phyloP scores from a whole-genome alignment of 495 filamentous ascomycete genomes.

The Hypomontagnella submonticulosa region DNA sequence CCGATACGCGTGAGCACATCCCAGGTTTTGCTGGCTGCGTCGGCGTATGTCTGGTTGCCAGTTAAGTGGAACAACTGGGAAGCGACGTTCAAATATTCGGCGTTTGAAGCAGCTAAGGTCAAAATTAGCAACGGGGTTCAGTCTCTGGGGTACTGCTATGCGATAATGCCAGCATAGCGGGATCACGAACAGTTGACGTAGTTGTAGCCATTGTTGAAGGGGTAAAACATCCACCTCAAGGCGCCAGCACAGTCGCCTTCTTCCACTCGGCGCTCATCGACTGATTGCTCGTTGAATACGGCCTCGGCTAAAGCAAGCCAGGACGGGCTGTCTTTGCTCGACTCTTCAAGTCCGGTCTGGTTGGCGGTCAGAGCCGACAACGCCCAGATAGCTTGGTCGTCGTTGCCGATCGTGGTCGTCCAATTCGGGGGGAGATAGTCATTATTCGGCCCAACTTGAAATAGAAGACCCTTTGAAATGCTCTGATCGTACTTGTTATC shows the following conservation, averaged over 20 bases:
- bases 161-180: background rate
- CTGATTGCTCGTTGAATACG: conserved; percentile 72
- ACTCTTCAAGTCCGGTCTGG: conserved; percentile 70
- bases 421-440: conserved; percentile 76
- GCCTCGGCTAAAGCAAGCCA: conserved; percentile 77
- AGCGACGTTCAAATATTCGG: conserved; percentile 76
- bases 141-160: background rate
- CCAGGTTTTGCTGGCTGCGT: conserved; percentile 72
- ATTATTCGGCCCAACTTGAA: conserved; percentile 64
- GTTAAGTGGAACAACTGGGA: conserved; percentile 74
- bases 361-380: conserved; percentile 74
- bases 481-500: conserved; percentile 72
- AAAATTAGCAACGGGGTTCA: conserved; percentile 17
- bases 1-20: conserved; percentile 69
- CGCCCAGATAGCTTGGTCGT: conserved; percentile 79
- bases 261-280: conserved; percentile 69
- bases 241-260: conserved; percentile 70
- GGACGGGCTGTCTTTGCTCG: conserved; percentile 60
- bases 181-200: conserved; percentile 73
- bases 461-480: conserved; percentile 66
- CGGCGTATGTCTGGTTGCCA: conserved; percentile 72
- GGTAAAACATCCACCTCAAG: conserved; percentile 80
- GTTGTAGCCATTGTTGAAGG: conserved; percentile 75
- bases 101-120: conserved; percentile 68
- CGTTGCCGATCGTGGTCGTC: conserved; percentile 74